phyloP scores from a whole-genome alignment of 2,329 filamentous ascomycete species.

The Didymella arachidicola region DNA sequence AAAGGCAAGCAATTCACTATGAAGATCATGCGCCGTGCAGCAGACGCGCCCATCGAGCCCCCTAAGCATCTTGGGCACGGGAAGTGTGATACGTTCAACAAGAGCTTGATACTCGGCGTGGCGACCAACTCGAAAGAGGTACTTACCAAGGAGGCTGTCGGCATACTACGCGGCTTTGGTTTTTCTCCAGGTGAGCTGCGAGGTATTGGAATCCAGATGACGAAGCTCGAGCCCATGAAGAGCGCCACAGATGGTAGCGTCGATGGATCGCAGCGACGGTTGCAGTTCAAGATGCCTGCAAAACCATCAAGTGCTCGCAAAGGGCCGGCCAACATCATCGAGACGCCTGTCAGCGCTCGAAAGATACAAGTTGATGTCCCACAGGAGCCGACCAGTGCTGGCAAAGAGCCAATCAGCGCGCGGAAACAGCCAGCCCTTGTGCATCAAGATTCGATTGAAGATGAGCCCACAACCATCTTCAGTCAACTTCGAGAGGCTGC shows the following conservation, averaged over 20 bases:
- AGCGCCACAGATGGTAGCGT: conserved; percentile 57
- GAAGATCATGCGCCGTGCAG: conserved; percentile 89
- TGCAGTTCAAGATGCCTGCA: conserved; percentile 69
- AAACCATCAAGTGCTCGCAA: conserved; percentile 36
- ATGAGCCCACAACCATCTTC: conserved; percentile 8
- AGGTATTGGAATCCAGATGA: conserved; percentile 91
- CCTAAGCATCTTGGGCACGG: conserved; percentile 94
- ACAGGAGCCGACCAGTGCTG: not conserved
- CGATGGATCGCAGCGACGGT: conserved; percentile 79
- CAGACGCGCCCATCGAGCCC: conserved; percentile 88
- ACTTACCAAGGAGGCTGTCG: conserved; percentile 83
- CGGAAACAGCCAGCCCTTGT: conserved; percentile 3
- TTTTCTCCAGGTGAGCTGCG: conserved; percentile 93
- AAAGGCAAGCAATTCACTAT: conserved; percentile 89
- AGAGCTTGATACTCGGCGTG: conserved; percentile 81
- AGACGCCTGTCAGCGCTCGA: conserved; percentile 12
- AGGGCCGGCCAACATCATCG: conserved; percentile 1
- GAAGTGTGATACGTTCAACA: conserved; percentile 93
- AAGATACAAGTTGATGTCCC: conserved; percentile 7
- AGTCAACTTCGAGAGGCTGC: conserved; percentile 13
- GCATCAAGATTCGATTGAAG: conserved; percentile 7
- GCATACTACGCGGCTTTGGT: conserved; percentile 79
- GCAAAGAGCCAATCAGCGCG: not conserved
- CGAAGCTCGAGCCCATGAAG: conserved; percentile 85
- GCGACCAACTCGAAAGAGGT: conserved; percentile 77